Percentiles rank a stretch among this genome's conserved stretches.
These are phyloP conservation scores for Populus hybrid DNA, from an alignment of 441 rosid species.

Conservation along the genomic window DNA sequence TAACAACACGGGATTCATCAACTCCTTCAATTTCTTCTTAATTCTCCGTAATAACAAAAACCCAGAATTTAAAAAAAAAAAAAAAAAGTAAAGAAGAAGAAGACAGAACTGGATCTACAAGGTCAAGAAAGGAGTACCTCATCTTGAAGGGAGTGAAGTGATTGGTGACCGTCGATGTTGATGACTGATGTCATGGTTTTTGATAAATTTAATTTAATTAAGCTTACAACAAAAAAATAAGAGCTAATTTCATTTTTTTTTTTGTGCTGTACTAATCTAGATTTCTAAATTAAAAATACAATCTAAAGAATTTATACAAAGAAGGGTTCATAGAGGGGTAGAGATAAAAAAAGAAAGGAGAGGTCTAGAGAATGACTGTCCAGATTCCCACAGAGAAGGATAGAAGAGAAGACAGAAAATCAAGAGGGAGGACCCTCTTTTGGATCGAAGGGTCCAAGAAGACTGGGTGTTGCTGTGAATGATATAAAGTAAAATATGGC, in stretches of 20 bases:
- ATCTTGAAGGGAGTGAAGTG: conserved; percentile 27
- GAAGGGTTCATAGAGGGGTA: background rate
- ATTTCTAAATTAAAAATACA: background rate
- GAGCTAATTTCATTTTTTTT: background rate
- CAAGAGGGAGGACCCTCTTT: background rate
- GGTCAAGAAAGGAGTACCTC: conserved; percentile 26
- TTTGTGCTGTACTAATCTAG: background rate
- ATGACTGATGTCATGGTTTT: conserved; percentile 32
- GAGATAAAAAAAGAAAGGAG: background rate
- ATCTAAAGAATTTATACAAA: background rate
- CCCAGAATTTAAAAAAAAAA: background rate
- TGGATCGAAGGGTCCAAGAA: conserved; percentile 8
- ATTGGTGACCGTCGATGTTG: conserved; percentile 29
- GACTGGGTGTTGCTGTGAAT: background rate
- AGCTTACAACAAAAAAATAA: background rate
- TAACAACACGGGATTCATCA: background rate
- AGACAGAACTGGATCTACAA: background rate
- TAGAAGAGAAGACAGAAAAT: background rate
- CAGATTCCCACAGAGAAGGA: conserved; percentile 10
- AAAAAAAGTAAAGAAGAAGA: too few relatives aligned
- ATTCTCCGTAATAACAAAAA: too few relatives aligned
- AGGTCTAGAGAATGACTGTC: conserved; percentile 16
- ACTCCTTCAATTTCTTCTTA: background rate
- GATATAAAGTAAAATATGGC: background rate
- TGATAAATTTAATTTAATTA: background rate